Evolutionary conservation across 106 monocot genomes (phyloP).

Genomic region (Acorus calamus): DNA sequence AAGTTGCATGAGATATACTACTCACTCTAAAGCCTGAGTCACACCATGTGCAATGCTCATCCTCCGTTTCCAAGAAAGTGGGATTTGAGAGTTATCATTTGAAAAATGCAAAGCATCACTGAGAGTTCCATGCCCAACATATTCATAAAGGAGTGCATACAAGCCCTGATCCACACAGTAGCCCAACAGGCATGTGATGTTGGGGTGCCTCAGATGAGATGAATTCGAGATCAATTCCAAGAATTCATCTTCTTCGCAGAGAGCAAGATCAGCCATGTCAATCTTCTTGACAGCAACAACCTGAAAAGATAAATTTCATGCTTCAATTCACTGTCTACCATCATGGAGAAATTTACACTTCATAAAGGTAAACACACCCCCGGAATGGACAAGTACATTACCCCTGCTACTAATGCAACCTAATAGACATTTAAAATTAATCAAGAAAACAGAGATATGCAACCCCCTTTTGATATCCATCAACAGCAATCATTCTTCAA

Average conservation of each 20-base stretch:
- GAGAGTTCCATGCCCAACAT: conserved; percentile 42
- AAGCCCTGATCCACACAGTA: conserved; percentile 50
- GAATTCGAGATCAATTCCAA: conserved; percentile 32
- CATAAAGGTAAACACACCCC: too few species aligned
- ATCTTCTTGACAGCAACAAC: conserved; percentile 52
- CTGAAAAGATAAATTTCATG: conserved; percentile 18
- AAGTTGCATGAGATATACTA: too few species aligned
- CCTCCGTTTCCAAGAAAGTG: conserved; percentile 53
- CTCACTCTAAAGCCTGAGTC: conserved; percentile 50
- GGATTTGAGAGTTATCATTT: conserved; percentile 3
- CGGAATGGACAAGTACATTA: too few species aligned
- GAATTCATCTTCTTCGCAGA: conserved; percentile 49
- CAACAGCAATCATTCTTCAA: too few species aligned
- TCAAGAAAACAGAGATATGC: too few species aligned
- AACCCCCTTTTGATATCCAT: too few species aligned
- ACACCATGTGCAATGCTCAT: conserved; percentile 53
- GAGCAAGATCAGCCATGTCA: conserved; percentile 26
- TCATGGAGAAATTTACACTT: too few species aligned
- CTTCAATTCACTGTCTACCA: too few species aligned
- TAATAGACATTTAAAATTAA: too few species aligned
- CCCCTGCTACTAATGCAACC: too few species aligned
- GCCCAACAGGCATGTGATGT: conserved; percentile 38
- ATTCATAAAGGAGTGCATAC: conserved; percentile 49
- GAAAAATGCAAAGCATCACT: conserved; percentile 31
- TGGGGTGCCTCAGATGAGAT: conserved; percentile 37